Conservation (phyloP, 1,284 basidiomycete genomes). For the Ceratobasidium sp. region DNA sequence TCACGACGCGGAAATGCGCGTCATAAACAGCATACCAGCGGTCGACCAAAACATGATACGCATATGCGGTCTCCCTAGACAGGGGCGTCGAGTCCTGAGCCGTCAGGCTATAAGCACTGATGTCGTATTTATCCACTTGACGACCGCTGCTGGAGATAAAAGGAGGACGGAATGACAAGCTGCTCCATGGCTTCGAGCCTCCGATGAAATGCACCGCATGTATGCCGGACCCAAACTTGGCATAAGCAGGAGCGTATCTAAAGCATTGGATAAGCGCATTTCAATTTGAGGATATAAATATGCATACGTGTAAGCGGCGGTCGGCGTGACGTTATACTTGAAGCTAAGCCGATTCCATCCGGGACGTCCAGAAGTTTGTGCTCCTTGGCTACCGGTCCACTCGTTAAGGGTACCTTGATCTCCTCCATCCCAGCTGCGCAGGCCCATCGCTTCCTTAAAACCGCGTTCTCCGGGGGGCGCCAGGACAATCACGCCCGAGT, state of each 20-base stretch:
- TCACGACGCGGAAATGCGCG: constrained; percentile 71
- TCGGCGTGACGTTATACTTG: constrained; percentile 96
- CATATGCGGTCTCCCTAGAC: constrained; percentile 58
- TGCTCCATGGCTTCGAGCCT: constrained; percentile 89
- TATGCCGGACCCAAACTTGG: constrained; percentile 88
- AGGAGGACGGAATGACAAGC: constrained; percentile 69
- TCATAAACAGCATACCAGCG: constrained; percentile 93
- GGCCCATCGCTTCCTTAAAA: constrained; percentile 73
- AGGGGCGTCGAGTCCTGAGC: constrained; percentile 48
- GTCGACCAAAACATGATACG: constrained; percentile 80
- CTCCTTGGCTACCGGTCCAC: constrained; percentile 69
- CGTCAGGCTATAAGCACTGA: constrained; percentile 13
- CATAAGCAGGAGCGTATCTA: constrained; percentile 94
- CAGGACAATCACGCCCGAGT: constrained; percentile 92
- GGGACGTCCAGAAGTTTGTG: constrained; percentile 42
- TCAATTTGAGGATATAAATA: constrained; percentile 42
- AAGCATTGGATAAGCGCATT: constrained; percentile 28
- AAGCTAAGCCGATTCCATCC: constrained; percentile 93
- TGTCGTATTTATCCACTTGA: constrained; percentile 35
- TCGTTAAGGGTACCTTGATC: constrained; percentile 97
- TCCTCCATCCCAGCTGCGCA: constrained; percentile 94
- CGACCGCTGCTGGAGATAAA: constrained; percentile 44
- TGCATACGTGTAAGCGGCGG: constrained; percentile 93
- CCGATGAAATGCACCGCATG: constrained; percentile 95
- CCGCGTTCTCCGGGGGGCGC: constrained; percentile 76